Evolutionary conservation across 176 grass and related monocot genomes (phyloP).

Genomic region (Oryza coarctata): DNA sequence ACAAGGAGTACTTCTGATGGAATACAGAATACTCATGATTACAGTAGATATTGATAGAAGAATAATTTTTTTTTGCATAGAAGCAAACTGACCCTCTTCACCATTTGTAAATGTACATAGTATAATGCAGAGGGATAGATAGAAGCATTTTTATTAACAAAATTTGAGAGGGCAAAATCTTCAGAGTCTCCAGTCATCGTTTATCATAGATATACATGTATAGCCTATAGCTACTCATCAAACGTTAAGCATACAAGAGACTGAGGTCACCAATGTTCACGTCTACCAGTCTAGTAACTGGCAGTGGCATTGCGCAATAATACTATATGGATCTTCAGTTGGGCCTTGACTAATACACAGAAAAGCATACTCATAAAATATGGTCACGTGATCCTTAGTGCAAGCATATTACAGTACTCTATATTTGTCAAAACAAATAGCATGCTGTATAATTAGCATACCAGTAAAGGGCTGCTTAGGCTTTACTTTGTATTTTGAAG

Average conservation of each 20-base stretch:
- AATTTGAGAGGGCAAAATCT: conserved; percentile 16
- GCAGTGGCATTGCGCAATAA: background rate
- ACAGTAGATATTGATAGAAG: conserved; percentile 25
- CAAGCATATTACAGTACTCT: background rate
- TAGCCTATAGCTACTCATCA: conserved; percentile 25
- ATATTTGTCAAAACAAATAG: background rate
- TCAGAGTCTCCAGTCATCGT: conserved; percentile 4
- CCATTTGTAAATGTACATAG: conserved; percentile 66
- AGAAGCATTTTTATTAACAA: conserved; percentile 46
- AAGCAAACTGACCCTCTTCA: conserved; percentile 37
- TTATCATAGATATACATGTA: conserved; percentile 33
- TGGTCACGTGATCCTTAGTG: background rate
- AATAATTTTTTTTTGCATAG: conserved; percentile 35
- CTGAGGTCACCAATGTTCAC: background rate
- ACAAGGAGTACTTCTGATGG: conserved; percentile 72
- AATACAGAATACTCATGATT: conserved; percentile 6
- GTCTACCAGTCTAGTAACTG: background rate
- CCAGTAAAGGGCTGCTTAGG: background rate
- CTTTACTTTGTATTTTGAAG: background rate
- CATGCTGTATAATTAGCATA: conserved; percentile 8
- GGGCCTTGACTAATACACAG: background rate
- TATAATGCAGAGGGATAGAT: conserved; percentile 41
- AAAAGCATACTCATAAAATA: background rate
- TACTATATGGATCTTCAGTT: background rate
- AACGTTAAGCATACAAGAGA: conserved; percentile 33